phyloP scores from a whole-genome alignment of 169 alveolate genomes.

The Plasmodium coatneyi region DNA sequence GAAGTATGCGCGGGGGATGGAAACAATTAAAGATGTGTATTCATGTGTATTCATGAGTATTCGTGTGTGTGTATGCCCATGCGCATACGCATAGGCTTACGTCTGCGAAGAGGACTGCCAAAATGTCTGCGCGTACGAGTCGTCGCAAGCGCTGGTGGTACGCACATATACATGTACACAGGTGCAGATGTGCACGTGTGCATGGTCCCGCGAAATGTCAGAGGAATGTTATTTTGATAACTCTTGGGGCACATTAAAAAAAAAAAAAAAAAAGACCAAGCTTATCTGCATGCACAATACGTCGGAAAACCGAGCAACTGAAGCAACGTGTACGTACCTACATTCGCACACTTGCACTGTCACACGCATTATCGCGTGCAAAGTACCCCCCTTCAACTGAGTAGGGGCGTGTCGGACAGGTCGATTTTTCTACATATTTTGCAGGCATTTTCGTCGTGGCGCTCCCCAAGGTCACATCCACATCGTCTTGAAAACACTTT shows the following conservation, averaged over 20 bases:
- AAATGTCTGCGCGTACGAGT: not conserved
- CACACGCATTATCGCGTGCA: not conserved
- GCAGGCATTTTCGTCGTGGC: conserved; percentile 83
- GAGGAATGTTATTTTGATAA: conserved; percentile 16
- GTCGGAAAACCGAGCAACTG: not conserved
- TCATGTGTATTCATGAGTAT: not conserved
- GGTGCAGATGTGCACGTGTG: not conserved
- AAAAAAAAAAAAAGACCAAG: conserved; percentile 41
- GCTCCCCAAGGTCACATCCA: conserved; percentile 85
- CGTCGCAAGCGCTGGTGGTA: not conserved
- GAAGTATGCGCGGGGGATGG: conserved; percentile 24
- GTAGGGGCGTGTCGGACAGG: conserved; percentile 83
- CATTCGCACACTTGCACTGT: not conserved
- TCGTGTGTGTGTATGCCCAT: not conserved
- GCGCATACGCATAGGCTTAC: conserved; percentile 1
- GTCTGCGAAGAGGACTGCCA: not conserved
- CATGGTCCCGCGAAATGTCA: conserved; percentile 16
- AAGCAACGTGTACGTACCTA: not conserved
- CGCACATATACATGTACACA: not conserved
- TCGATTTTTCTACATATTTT: conserved; percentile 81
- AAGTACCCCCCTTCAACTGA: conserved; percentile 51
- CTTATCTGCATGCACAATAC: not conserved
- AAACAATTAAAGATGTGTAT: conserved; percentile 69
- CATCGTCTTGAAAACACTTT: conserved; percentile 81
- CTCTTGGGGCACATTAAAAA: conserved; percentile 23